Evolutionary conservation across 2,329 filamentous ascomycete genomes (phyloP).

Genomic region (Cadophora sp.): DNA sequence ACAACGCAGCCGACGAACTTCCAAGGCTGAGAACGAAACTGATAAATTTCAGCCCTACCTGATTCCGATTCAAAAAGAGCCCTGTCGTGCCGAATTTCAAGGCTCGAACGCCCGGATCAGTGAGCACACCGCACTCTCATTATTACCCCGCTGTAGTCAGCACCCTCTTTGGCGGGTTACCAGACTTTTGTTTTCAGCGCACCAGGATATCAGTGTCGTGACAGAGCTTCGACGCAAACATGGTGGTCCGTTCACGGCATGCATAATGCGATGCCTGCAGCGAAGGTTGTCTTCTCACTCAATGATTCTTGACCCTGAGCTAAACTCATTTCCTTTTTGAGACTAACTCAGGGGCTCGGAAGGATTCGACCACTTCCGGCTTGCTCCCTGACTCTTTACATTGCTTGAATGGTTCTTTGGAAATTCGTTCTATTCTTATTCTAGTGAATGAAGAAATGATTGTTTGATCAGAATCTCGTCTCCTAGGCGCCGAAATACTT

Average conservation of each 20-base stretch:
- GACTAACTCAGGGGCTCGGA: background rate
- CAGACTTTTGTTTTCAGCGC: too few species aligned
- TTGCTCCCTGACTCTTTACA: background rate
- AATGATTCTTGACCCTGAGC: too few species aligned
- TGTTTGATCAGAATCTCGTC: background rate
- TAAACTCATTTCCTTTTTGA: background rate
- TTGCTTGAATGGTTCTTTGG: background rate
- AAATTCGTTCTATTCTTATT: background rate
- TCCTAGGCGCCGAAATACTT: background rate
- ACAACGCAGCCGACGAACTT: background rate
- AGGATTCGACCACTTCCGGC: background rate
- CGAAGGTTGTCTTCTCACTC: too few species aligned
- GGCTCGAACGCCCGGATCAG: constrained; percentile 5
- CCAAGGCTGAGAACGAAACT: background rate
- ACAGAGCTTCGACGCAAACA: background rate
- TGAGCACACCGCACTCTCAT: background rate
- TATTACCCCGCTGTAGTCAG: background rate
- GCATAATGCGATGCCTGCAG: too few species aligned
- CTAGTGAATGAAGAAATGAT: too few species aligned
- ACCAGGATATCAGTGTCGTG: too few species aligned
- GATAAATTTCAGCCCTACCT: background rate
- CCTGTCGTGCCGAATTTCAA: background rate
- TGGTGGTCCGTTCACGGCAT: too few species aligned
- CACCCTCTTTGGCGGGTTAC: background rate
- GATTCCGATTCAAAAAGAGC: background rate